These are phyloP conservation scores for Leucocoprinus sp. DNA, from an alignment of 768 basidiomycete genomes.

Conservation along the genomic window DNA sequence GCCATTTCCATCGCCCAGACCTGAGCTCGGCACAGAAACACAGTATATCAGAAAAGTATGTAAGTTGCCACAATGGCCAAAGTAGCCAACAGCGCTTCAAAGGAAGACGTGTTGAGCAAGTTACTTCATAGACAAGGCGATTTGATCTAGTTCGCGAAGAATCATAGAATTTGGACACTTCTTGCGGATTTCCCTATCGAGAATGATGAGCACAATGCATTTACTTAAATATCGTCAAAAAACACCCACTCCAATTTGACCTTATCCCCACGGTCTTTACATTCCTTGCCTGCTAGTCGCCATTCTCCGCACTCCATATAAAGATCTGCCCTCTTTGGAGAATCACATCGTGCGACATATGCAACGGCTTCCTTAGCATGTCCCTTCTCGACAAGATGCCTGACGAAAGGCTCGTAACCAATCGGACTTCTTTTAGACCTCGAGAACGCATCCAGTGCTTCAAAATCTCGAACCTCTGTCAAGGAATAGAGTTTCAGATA, in stretches of 20 bases:
- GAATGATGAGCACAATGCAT: not conserved
- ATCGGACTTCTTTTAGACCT: slow-evolving; percentile 88
- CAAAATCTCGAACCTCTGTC: slow-evolving; percentile 74
- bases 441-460: slow-evolving; percentile 77
- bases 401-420: slow-evolving; percentile 89
- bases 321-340: slow-evolving; percentile 72
- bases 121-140: slow-evolving; percentile 62
- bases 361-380: slow-evolving; percentile 65
- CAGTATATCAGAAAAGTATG: too few species aligned
- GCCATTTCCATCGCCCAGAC: too few species aligned
- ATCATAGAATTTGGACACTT: slow-evolving; percentile 77
- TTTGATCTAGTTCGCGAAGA: slow-evolving; percentile 65
- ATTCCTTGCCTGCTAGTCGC: slow-evolving; percentile 80
- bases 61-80: too few species aligned
- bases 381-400: slow-evolving; percentile 66
- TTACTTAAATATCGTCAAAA: not conserved
- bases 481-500: slow-evolving; percentile 83
- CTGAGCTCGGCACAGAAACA: too few species aligned
- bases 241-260: slow-evolving; percentile 71
- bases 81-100: too few species aligned
- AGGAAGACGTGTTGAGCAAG: not conserved
- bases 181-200: slow-evolving; percentile 55
- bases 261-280: slow-evolving; percentile 84
- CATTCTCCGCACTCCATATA: slow-evolving; percentile 90
- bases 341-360: slow-evolving; percentile 82